phyloP scores from a whole-genome alignment of 495 filamentous ascomycete species.

The Mytilinidion resinicola region DNA sequence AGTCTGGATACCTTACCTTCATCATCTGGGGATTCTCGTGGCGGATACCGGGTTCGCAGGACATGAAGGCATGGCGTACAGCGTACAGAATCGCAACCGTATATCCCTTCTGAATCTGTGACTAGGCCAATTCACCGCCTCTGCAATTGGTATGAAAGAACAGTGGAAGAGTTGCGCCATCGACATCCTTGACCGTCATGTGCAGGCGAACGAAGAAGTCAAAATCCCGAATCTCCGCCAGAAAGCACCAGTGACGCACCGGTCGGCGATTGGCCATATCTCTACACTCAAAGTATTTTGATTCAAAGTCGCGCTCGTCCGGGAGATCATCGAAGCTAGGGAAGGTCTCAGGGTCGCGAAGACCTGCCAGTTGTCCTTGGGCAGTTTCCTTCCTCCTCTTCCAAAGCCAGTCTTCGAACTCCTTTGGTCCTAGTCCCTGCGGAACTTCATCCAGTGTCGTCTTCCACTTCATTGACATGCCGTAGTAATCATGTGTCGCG shows the following conservation, averaged over 20 bases:
- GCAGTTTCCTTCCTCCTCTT: slow-evolving; percentile 16
- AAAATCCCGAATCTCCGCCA: slow-evolving; percentile 34
- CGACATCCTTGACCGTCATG: slow-evolving; percentile 29
- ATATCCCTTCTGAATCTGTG: slow-evolving; percentile 29
- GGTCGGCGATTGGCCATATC: slow-evolving; percentile 15
- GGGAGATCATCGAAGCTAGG: slow-evolving; percentile 31
- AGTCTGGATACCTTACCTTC: slow-evolving; percentile 24
- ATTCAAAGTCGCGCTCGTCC: slow-evolving; percentile 14
- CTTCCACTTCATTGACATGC: slow-evolving; percentile 28
- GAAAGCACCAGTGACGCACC: slow-evolving; percentile 33
- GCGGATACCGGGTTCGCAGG: slow-evolving; percentile 24
- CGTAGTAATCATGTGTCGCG: slow-evolving; percentile 15
- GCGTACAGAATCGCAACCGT: slow-evolving; percentile 36
- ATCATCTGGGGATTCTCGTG: slow-evolving; percentile 28
- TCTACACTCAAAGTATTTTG: slow-evolving; percentile 22
- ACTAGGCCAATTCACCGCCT: slow-evolving; percentile 24
- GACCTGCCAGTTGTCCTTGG: slow-evolving; percentile 18
- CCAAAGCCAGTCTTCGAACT: slow-evolving; percentile 33
- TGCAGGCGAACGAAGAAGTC: slow-evolving; percentile 22
- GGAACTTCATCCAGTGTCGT: slow-evolving; percentile 25
- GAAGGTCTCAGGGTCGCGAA: slow-evolving; percentile 28
- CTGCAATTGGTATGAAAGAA: slow-evolving; percentile 32
- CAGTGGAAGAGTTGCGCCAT: slow-evolving; percentile 24
- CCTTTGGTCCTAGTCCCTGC: slow-evolving; percentile 22
- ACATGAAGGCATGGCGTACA: slow-evolving; percentile 27